A percentile compares a stretch with the other conserved stretches of the same genome.
phyloP scores from a whole-genome alignment of 805 yeast genomes.

The Barnettozyma botsteinii region DNA sequence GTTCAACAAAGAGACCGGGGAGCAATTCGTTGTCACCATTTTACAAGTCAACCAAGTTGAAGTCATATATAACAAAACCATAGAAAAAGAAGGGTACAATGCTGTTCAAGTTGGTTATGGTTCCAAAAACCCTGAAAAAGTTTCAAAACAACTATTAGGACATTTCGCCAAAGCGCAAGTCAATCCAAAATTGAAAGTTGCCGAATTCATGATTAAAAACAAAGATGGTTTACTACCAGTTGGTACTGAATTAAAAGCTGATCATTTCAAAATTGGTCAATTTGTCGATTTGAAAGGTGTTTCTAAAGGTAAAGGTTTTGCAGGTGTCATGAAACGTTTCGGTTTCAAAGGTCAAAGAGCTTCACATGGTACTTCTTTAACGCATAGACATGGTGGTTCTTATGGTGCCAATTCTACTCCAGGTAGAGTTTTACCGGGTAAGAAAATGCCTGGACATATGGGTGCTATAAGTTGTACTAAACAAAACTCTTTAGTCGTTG shows the following conservation, averaged over 20 bases:
- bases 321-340: slow-evolving; percentile 97
- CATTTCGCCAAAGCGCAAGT: slow-evolving; percentile 75
- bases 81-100: slow-evolving; percentile 68
- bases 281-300: slow-evolving; percentile 73
- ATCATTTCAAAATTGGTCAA: slow-evolving; percentile 80
- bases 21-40: slow-evolving; percentile 76
- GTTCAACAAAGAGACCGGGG: slow-evolving; percentile 63
- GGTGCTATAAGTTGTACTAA: slow-evolving; percentile 73
- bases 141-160: slow-evolving; percentile 61
- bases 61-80: slow-evolving; percentile 67
- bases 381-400: slow-evolving; percentile 96
- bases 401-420: slow-evolving; percentile 95
- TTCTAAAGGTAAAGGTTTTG: slow-evolving; percentile 92
- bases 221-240: slow-evolving; percentile 61
- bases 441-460: slow-evolving; percentile 98
- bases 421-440: slow-evolving; percentile 93
- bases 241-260: slow-evolving; percentile 77
- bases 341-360: slow-evolving; percentile 86
- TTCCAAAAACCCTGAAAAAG: slow-evolving; percentile 53
- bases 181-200: slow-evolving; percentile 70
- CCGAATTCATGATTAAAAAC: slow-evolving; percentile 75
- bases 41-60: slow-evolving; percentile 85
- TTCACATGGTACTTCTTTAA: slow-evolving; percentile 89
- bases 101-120: slow-evolving; percentile 90
- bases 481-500: slow-evolving; percentile 70